phyloP scores from a whole-genome alignment of 495 filamentous ascomycete species.

The Tuber indicum region DNA sequence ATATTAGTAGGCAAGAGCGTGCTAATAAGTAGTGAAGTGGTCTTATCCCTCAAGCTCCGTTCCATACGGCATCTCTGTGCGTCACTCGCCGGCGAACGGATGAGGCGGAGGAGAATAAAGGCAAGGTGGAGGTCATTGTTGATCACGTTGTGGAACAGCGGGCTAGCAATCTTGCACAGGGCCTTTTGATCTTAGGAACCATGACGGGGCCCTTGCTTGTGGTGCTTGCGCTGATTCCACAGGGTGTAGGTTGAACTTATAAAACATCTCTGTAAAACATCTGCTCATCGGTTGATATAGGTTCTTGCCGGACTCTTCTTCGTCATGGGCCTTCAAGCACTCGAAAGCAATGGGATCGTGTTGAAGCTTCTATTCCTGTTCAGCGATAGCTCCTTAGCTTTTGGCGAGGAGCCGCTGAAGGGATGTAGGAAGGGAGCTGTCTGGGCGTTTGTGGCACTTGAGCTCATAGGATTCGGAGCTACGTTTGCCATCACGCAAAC shows the following conservation, averaged over 20 bases:
- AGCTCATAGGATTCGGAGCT: conserved; percentile 71
- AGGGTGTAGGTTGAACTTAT: conserved; percentile 46
- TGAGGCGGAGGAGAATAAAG: conserved; percentile 52
- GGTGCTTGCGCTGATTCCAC: conserved; percentile 78
- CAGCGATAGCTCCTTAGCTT: conserved; percentile 60
- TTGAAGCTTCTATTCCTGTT: conserved; percentile 70
- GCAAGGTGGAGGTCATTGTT: conserved; percentile 56
- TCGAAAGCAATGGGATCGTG: conserved; percentile 72
- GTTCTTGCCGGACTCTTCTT: conserved; percentile 91
- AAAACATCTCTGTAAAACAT: neutral
- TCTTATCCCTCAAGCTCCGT: conserved; percentile 86
- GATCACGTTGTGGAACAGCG: conserved; percentile 86
- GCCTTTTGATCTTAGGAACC: conserved; percentile 73
- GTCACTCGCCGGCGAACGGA: conserved; percentile 57
- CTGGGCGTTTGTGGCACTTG: conserved; percentile 70
- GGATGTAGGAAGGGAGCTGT: conserved; percentile 55
- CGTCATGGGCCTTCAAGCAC: conserved; percentile 82
- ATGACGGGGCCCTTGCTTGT: conserved; percentile 81
- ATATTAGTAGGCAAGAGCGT: neutral
- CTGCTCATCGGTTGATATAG: conserved; percentile 8
- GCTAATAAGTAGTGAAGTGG: conserved; percentile 45
- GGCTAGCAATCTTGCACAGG: conserved; percentile 76
- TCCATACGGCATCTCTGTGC: conserved; percentile 80
- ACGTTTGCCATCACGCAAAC: conserved; percentile 96
- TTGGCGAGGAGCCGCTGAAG: conserved; percentile 60